Percentiles rank a stretch among this genome's conserved stretches.
phyloP scores from a whole-genome alignment of 345 rosid species.

The Abelmoschus esculentus region DNA sequence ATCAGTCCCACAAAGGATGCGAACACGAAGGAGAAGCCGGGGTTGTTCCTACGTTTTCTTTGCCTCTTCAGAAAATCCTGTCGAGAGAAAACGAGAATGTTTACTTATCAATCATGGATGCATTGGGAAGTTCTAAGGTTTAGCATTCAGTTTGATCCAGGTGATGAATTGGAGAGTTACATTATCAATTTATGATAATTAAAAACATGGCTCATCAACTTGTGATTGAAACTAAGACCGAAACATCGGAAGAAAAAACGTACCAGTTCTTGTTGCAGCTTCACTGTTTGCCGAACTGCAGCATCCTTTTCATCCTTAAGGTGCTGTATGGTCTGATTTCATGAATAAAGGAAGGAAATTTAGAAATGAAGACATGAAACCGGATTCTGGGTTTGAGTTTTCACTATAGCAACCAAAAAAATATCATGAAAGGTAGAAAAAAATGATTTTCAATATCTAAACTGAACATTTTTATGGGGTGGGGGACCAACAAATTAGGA shows the following conservation, averaged over 20 bases:
- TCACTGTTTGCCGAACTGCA: conserved; percentile 64
- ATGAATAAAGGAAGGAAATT: conserved; percentile 3
- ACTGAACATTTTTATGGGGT: too few species aligned
- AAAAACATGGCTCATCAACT: not conserved
- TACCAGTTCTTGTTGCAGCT: conserved; percentile 84
- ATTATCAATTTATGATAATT: not conserved
- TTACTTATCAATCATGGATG: not conserved
- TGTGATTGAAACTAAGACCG: not conserved
- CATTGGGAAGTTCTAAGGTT: not conserved
- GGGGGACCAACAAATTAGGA: too few species aligned
- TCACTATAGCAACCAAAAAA: not conserved
- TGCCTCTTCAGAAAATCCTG: conserved; percentile 71
- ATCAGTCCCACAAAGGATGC: conserved; percentile 71
- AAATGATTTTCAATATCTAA: too few species aligned
- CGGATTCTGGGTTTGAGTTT: not conserved
- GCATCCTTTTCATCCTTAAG: conserved; percentile 79
- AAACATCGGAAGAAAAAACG: not conserved
- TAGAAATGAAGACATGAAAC: not conserved
- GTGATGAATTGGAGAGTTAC: not conserved
- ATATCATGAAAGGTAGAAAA: not conserved
- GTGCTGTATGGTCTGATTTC: conserved; percentile 48
- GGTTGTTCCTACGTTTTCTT: conserved; percentile 40
- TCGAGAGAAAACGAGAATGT: not conserved
- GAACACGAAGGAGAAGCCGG: conserved; percentile 59
- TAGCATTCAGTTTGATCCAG: not conserved